Base-by-base conservation (phyloP, 1,139 yeast genomes). In the Kluyveromyces sp. region DNA sequence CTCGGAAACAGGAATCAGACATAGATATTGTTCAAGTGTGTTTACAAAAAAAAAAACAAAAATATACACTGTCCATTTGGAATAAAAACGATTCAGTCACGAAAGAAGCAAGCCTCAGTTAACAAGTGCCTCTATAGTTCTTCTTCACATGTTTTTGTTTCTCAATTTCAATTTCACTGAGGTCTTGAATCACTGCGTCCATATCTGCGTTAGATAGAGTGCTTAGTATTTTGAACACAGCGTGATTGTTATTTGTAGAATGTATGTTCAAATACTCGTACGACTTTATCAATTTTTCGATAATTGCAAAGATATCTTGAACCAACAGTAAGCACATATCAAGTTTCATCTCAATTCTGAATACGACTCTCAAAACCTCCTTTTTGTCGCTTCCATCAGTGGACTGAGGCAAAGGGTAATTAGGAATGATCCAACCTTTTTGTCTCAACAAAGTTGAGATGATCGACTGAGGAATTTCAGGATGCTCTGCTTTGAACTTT, bases 361-460 rank as follows among this genome's bases (percentile, higher is more conserved):
- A 90, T 31, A 89, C 97, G 27, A 89, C 89, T 62, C 97, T 77
- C 54, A 89, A 72, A 48, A 88, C 83, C 65, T 89, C 96, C 37
- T 65, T 61, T 38, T 68, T 60, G 46, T 58, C 58, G n/a, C 57
- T 51, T 7, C 50, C 56, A 37, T 70, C 72, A 45, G 70, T 73
- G 36, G 61, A 58, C 30, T 85, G 81, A 33, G 96, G 95, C 57
- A 89, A 74, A 51, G 83, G 89, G 67, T 89, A 89, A 72, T 89
- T 89, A 52, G 97, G 97, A 51, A 89, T 75, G 62, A 89, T 89
- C 76, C 83, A 89, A 4, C 95, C 95, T 61, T 82, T 81, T 65
- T 78, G 79, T 64, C 96, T 78, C 59, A 89, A 71, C 62, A 88
- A 65, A 25, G 83, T 72, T 0, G 95, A 81, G 37, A 89, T 65